Percentiles rank a stretch among this genome's conserved stretches.
phyloP scores from a whole-genome alignment of 106 monocot genomes.

The Platanthera guangdongensis region DNA sequence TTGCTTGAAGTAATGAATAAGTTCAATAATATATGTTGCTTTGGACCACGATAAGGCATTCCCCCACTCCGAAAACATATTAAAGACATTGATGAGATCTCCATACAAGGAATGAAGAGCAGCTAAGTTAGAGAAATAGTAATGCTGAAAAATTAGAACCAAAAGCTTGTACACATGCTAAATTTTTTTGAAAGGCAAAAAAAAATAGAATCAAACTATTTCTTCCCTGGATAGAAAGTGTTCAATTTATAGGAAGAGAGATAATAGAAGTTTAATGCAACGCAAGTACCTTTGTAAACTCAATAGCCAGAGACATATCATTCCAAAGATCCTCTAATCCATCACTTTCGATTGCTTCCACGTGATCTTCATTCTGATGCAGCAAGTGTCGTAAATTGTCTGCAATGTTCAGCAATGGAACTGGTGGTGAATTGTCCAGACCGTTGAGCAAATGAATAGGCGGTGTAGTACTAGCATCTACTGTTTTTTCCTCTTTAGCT shows the following conservation, averaged over 20 bases:
- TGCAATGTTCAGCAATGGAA: slow-evolving; percentile 1
- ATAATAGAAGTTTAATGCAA: neutral
- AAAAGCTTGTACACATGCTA: neutral
- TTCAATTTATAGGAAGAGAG: neutral
- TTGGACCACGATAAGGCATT: too few species aligned
- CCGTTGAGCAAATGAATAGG: neutral
- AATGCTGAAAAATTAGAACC: neutral
- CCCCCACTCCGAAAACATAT: too few species aligned
- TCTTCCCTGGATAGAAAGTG: neutral
- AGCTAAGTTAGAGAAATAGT: neutral
- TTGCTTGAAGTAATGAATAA: too few species aligned
- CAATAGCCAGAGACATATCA: slow-evolving; percentile 72
- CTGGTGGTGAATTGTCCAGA: neutral
- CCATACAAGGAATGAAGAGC: neutral
- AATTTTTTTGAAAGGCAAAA: neutral
- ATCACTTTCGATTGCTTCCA: slow-evolving; percentile 32
- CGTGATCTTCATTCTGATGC: slow-evolving; percentile 18
- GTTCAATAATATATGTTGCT: too few species aligned
- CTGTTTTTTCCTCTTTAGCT: neutral
- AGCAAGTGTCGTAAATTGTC: slow-evolving; percentile 1
- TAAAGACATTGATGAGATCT: too few species aligned
- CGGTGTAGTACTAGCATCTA: slow-evolving; percentile 1
- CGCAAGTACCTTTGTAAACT: slow-evolving; percentile 60
- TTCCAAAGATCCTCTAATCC: slow-evolving; percentile 76
- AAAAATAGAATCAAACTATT: neutral